These are phyloP conservation scores for Psilocybe sp. DNA, from an alignment of 768 basidiomycete genomes.

Conservation along the genomic window DNA sequence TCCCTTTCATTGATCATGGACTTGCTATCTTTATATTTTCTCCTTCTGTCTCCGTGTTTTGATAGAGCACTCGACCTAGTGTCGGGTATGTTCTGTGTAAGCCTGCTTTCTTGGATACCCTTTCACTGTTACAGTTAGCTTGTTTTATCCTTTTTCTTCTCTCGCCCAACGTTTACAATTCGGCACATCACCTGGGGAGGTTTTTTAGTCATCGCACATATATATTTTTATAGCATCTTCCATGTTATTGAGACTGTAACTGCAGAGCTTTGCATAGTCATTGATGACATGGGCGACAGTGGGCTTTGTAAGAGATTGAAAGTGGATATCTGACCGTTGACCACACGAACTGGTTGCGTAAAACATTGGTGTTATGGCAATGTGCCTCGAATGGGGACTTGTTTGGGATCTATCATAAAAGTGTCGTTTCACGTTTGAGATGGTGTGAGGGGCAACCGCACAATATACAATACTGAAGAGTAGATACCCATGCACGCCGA, in stretches of 20 bases:
- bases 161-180: slow-evolving; percentile 14
- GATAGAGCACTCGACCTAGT: not conserved
- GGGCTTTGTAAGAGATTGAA: slow-evolving; percentile 7
- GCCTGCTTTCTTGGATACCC: slow-evolving; percentile 5
- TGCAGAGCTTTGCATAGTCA: slow-evolving; percentile 5
- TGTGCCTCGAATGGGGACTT: not conserved
- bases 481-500: too few relatives aligned
- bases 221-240: slow-evolving; percentile 4
- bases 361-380: not conserved
- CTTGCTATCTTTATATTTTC: not conserved
- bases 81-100: not conserved
- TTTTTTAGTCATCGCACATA: slow-evolving; percentile 8
- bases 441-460: too few relatives aligned
- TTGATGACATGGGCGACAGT: slow-evolving; percentile 4
- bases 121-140: slow-evolving; percentile 6
- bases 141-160: slow-evolving; percentile 4
- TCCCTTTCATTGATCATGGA: not conserved
- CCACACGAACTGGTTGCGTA: not conserved
- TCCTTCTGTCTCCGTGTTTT: not conserved
- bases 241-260: not conserved
- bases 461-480: too few relatives aligned
- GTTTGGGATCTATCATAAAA: not conserved
- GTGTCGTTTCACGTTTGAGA: slow-evolving; percentile 9
- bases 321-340: not conserved
- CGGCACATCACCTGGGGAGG: slow-evolving; percentile 22